Evolutionary conservation across 1,284 basidiomycete species (phyloP).

Genomic region (Puccinia polysora): DNA sequence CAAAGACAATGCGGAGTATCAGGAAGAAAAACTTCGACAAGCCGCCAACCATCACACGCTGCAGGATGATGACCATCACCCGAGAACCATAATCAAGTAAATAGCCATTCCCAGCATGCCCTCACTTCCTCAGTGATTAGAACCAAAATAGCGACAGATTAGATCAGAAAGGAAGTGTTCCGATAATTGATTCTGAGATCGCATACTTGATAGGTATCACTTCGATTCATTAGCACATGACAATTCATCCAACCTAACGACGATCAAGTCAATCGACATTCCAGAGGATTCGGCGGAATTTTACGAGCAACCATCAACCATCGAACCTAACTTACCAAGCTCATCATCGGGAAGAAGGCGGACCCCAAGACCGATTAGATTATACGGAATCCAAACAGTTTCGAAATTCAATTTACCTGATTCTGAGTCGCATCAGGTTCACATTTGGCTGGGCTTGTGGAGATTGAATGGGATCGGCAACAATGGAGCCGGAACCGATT

Average conservation of each 20-base stretch:
- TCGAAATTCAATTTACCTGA: conserved; percentile 67
- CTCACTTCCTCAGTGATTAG: too few relatives aligned
- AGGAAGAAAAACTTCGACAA: conserved; percentile 57
- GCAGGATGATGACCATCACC: conserved; percentile 47
- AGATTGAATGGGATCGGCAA: conserved; percentile 60
- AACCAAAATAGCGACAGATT: neutral
- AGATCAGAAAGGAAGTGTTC: neutral
- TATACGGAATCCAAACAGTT: conserved; percentile 67
- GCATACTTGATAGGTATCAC: conserved; percentile 69
- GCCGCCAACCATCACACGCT: conserved; percentile 50
- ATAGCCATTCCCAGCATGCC: too few relatives aligned
- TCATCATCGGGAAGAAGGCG: conserved; percentile 14
- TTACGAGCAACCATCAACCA: neutral
- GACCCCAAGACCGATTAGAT: conserved; percentile 61
- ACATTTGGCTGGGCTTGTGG: conserved; percentile 72
- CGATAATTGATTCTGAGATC: neutral
- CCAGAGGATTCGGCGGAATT: conserved; percentile 46
- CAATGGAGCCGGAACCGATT: conserved; percentile 61
- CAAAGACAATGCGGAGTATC: conserved; percentile 50
- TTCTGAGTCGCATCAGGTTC: conserved; percentile 62
- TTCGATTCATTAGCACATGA: conserved; percentile 88
- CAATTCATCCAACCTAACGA: conserved; percentile 65
- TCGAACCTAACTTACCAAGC: conserved; percentile 45
- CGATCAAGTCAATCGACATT: conserved; percentile 54
- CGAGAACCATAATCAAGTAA: conserved; percentile 4